Evolutionary conservation across 805 yeast genomes (phyloP), one percentile per base, ranked within the genome.

Genomic region (Clavispora vitiphila): DNA sequence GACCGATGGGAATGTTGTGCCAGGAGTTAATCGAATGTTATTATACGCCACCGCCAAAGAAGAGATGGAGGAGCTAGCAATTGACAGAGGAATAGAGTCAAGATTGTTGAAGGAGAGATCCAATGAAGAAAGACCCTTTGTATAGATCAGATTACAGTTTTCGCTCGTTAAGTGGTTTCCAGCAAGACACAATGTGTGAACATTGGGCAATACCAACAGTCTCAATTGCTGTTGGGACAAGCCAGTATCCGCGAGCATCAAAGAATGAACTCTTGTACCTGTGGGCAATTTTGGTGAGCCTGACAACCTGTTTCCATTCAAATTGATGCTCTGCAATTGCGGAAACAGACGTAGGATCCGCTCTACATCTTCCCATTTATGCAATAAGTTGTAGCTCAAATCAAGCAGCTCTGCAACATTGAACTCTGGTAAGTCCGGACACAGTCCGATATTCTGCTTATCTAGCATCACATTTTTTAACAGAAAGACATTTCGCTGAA

Each of bases 281-380:
- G 20, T 3, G 5, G 35, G 18, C 4, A 12, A 16, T 12, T 2
- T 14, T 14, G 34, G 19, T 8, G 18, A 5, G 10, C 25, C 40
- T 1, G 2, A n/a, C 40, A 79, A 67, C 38, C 72, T 53, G 49
- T 79, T 80, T 0, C 86, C 86, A 42, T 78, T 80, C 34, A 85
- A 50, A 32, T 74, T 69, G 24, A 86, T 48, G 1, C 57, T 54
- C 18, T 51, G 44, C 6, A 87, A 47, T 0, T 46, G 43, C 0
- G 72, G 67, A 24, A 81, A 46, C 3, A 51, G 42, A 3, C 49
- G 40, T 0, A 74, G 44, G 11, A 82, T 57, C 1, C 53, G 47
- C 39, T 69, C 52, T 0, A 83, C 54, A 1, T 50, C 51, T 5
- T 11, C n/a, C 50, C 51, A 46, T 8, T 22, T 9, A 8, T 46